Base-by-base conservation (phyloP, 805 yeast genomes). In the Hemisphaericaspora nanyangensis region DNA sequence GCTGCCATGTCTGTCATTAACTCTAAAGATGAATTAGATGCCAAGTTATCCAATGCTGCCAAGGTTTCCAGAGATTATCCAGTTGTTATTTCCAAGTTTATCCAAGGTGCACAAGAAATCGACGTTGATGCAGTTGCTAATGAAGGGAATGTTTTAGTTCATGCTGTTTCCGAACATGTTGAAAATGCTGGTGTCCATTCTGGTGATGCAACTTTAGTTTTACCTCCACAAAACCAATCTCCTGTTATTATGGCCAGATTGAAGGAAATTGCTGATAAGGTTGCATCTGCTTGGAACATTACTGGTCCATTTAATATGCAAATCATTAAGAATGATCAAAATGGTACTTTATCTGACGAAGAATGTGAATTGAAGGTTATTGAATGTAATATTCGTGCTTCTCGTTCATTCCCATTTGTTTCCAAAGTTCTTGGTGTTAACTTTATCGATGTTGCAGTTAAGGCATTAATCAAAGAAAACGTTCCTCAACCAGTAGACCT, bases 261-360 rank as follows among this genome's bases (percentile, higher is more conserved):
- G 52, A 87, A 86, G 67, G 88, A 75, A 35, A 89, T 89, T 54
- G 90, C 98, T 41, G 91, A 83, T 55, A 90, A 88, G 71, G 96
- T 91, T 56, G 98, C 96, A 27, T 63, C 70, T 42, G 98, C 98
- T 20, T 89, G 93, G 85, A 84, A 87, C 44, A 90, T 91, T 56
- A 87, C 97, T 33, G 99, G 99, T 56, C 99, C 99, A 18, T 91
- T 85, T 79, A 91, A 91, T 72, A 95, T 91, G 95, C 98, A 93
- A 74, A 82, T 93, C 61, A 93, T 93, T 64, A 82, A 84, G 65
- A 80, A 82, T 44, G 80, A 76, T 48, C 71, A 79, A 51, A 74
- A 76, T 43, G 79, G 80, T 35, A 72, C 79, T 32, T 74, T 76
- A 41, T 73, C 70, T 40, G 73, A 71, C 37, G 74, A 79, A 37